Base-by-base conservation (phyloP, 2,329 filamentous ascomycete genomes). In the Byssothecium circinans region DNA sequence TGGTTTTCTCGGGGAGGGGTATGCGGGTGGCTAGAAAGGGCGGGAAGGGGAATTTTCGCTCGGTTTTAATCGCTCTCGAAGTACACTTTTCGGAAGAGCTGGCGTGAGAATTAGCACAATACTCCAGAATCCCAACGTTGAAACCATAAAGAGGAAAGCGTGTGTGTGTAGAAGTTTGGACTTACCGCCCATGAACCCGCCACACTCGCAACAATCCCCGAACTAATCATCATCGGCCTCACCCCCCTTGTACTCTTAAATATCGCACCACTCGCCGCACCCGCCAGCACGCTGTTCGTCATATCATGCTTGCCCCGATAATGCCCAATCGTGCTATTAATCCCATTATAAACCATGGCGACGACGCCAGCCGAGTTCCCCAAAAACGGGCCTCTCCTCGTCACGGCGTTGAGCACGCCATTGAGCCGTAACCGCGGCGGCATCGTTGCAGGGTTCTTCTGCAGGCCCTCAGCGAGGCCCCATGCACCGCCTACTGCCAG, bases 281-380 rank as follows among this genome's bases (percentile, higher is more conserved):
- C 94, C 4, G 94, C 92, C 17, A 82, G 74, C 44, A 99, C 82
- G 54, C 90, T 94, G 77, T 99, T 99, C 49, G 86, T 83, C 2
- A 90, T 82, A 71, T 99, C 95, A 46, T 73, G 70, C 57, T 72
- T 72, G 40, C 70, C 70, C 37, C 70, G 51, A 35, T 63, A 68
- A 43, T 68, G 60, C 6, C 70, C 71, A 53, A 74, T 72, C 11
- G 66, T 71, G 57, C 68, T 71, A 57, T 73, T 73, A 38, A 67
- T 60, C n/a, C 89, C 88, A 75, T 97, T 99, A 76, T 99, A 99
- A 43, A 91, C 85, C 79, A 99, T 91, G 27, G 95, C 94, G 44
- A 99, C 85, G 27, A 97, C 92, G 67, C 91, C 94, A 1, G 92
- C 92, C 25, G 89, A 95, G 78, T 99, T 99, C 35, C 94, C 94